These are phyloP conservation scores for Yamadazyma epiphylla DNA, from an alignment of 1,139 yeast genomes.

Conservation along the genomic window DNA sequence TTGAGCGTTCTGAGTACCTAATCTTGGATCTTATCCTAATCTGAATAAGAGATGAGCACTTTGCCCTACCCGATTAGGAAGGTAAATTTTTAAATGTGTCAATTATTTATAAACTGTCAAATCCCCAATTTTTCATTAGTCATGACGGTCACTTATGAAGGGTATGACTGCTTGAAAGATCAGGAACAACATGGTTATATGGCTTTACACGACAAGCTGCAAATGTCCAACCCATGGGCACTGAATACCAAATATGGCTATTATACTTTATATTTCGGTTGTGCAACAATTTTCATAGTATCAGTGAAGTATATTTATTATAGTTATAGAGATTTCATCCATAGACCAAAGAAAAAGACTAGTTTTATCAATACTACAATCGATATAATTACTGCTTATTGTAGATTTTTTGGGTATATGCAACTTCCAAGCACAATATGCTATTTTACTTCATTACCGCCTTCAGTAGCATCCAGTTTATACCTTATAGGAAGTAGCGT, in stretches of 20 bases:
- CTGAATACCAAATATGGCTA: conserved; percentile 39
- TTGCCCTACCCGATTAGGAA: neutral
- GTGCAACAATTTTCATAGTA: conserved; percentile 33
- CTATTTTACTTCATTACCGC: conserved; percentile 45
- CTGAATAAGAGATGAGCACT: neutral
- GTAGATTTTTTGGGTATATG: conserved; percentile 48
- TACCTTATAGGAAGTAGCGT: conserved; percentile 36
- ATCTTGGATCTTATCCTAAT: too few relatives aligned
- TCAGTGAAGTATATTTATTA: conserved; percentile 38
- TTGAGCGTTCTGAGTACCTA: too few relatives aligned
- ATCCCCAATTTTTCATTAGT: neutral
- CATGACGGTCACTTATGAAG: conserved; percentile 25
- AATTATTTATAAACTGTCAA: neutral
- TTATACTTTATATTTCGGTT: conserved; percentile 44
- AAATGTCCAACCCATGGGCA: conserved; percentile 36
- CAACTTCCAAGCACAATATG: conserved; percentile 37
- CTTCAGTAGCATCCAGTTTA: conserved; percentile 46
- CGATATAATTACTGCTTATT: conserved; percentile 34
- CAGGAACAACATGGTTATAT: conserved; percentile 22
- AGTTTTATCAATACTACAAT: conserved; percentile 15
- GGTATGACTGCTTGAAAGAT: conserved; percentile 47
- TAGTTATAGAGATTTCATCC: conserved; percentile 28
- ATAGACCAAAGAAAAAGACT: conserved; percentile 14
- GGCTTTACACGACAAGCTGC: conserved; percentile 26
- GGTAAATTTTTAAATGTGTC: neutral